A percentile compares a stretch with the other conserved stretches of the same genome.
phyloP scores from a whole-genome alignment of 2,329 filamentous ascomycete genomes.

The Trichoderma aggressivum region DNA sequence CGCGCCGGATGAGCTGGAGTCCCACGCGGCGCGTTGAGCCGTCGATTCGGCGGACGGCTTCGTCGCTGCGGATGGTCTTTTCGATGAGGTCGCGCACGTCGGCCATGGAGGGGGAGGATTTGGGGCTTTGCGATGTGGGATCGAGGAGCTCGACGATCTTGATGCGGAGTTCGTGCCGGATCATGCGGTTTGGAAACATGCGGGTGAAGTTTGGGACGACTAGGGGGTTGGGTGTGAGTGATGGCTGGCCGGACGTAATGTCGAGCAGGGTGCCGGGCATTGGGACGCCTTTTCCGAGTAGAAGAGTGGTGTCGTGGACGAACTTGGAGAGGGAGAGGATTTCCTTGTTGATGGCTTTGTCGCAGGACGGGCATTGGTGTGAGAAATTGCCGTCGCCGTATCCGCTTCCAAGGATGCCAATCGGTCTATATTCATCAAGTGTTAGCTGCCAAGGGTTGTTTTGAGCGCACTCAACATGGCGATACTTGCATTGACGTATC shows the following conservation, averaged over 20 bases:
- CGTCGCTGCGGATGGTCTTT: slow-evolving; percentile 37
- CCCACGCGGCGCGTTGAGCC: slow-evolving; percentile 20
- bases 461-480: neutral
- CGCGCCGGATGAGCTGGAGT: slow-evolving; percentile 22
- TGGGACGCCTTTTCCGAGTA: slow-evolving; percentile 34
- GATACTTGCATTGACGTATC: neutral
- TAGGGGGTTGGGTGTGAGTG: slow-evolving; percentile 26
- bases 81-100: slow-evolving; percentile 52
- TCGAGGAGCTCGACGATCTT: slow-evolving; percentile 41
- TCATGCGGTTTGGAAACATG: slow-evolving; percentile 57
- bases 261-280: slow-evolving; percentile 68
- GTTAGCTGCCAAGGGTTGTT: neutral
- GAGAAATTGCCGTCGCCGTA: slow-evolving; percentile 57
- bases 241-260: slow-evolving; percentile 48
- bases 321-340: slow-evolving; percentile 61
- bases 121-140: neutral
- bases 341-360: slow-evolving; percentile 50
- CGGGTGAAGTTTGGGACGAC: slow-evolving; percentile 29
- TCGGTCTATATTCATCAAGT: neutral
- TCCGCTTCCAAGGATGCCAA: slow-evolving; percentile 43
- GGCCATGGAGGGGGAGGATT: slow-evolving; percentile 40
- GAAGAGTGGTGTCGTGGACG: slow-evolving; percentile 29
- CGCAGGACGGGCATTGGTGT: slow-evolving; percentile 49
- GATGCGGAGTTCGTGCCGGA: slow-evolving; percentile 44
- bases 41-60: slow-evolving; percentile 41